Conservation (phyloP, 106 monocot species). For the Amphibolis antarctica region DNA sequence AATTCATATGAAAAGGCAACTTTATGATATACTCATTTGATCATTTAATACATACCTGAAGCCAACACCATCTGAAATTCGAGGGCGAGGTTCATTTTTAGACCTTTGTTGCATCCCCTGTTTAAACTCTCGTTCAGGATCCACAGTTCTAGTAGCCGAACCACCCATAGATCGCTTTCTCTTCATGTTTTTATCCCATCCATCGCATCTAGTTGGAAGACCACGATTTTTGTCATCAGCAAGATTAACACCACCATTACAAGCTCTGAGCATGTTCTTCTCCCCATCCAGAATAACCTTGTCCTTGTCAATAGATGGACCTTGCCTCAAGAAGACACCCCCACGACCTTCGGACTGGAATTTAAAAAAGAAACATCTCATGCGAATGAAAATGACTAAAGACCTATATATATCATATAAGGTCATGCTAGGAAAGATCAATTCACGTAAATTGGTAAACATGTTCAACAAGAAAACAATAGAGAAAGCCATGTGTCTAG, state of each 20-base stretch:
- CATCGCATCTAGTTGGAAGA: constrained; percentile 53
- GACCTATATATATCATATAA: too few species aligned
- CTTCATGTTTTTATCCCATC: constrained; percentile 69
- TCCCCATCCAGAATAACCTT: constrained; percentile 42
- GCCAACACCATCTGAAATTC: constrained; percentile 31
- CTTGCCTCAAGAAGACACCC: constrained; percentile 33
- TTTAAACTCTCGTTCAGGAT: constrained; percentile 59
- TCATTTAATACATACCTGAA: constrained; percentile 27
- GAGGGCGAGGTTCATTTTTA: constrained; percentile 33
- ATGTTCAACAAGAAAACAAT: too few species aligned
- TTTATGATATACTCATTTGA: neutral
- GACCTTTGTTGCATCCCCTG: constrained; percentile 27
- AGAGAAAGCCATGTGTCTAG: too few species aligned
- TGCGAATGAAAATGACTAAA: too few species aligned
- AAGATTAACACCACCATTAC: constrained; percentile 22
- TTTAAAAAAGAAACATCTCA: too few species aligned
- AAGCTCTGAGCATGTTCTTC: constrained; percentile 29
- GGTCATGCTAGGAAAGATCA: too few species aligned
- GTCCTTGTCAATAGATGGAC: constrained; percentile 27
- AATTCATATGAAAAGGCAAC: neutral
- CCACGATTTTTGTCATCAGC: constrained; percentile 46
- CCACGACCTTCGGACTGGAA: constrained; percentile 53
- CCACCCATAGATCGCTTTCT: constrained; percentile 58
- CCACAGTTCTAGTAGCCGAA: constrained; percentile 32
- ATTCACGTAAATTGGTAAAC: too few species aligned